phyloP scores from a whole-genome alignment of 257 asterid species.

The Paraleonurus japonicus region DNA sequence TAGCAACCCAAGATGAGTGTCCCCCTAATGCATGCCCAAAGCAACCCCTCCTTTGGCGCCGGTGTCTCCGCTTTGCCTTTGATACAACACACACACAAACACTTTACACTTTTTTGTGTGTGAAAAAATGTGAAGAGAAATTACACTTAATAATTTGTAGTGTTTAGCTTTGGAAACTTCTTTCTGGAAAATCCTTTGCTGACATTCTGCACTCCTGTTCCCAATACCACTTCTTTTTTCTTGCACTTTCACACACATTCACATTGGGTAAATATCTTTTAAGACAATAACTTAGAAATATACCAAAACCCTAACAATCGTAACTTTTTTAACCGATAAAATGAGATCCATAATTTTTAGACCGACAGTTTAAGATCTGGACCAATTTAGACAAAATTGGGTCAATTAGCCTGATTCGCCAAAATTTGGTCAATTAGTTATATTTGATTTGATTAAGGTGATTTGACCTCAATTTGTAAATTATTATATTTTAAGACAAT shows the following conservation, averaged over 20 bases:
- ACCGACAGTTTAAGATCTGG: too few species aligned
- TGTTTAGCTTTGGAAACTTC: slow-evolving; percentile 30
- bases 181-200: slow-evolving; percentile 49
- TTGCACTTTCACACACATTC: background rate
- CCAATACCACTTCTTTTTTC: slow-evolving; percentile 18
- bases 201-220: slow-evolving; percentile 67
- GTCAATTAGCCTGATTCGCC: too few species aligned
- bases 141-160: slow-evolving; percentile 1
- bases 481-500: too few species aligned
- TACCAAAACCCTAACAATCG: too few species aligned
- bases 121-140: background rate
- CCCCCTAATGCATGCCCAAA: slow-evolving; percentile 36
- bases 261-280: too few species aligned
- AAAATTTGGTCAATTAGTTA: too few species aligned
- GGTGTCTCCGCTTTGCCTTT: slow-evolving; percentile 56
- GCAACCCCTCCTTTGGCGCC: slow-evolving; percentile 59
- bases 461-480: too few species aligned
- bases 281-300: too few species aligned
- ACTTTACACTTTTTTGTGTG: slow-evolving; percentile 21
- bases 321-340: too few species aligned
- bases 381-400: too few species aligned
- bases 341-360: too few species aligned
- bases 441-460: too few species aligned
- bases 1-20: slow-evolving; percentile 54
- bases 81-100: slow-evolving; percentile 6